Percentiles rank a stretch among this genome's conserved stretches.
Conservation (phyloP, 192 early-diverging fungal species). For the Coemansia sp. region DNA sequence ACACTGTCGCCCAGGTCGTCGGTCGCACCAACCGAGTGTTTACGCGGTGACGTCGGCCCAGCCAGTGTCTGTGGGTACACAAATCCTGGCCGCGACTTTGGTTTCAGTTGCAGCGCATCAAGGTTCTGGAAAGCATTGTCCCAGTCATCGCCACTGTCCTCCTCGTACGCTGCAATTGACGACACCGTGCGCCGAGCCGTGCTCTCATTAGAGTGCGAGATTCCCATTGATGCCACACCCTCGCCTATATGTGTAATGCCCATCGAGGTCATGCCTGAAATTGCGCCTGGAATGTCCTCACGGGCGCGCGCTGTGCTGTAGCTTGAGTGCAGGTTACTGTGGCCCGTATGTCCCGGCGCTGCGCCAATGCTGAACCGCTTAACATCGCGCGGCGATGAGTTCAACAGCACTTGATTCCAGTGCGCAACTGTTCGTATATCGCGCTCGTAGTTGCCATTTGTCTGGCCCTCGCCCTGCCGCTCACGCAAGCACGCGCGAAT, state of each 20-base stretch:
- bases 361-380: slow-evolving; percentile 43
- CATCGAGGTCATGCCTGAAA: slow-evolving; percentile 51
- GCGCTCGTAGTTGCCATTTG: slow-evolving; percentile 41
- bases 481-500: slow-evolving; percentile 41
- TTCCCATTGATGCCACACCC: slow-evolving; percentile 53
- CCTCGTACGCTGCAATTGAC: slow-evolving; percentile 53
- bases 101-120: slow-evolving; percentile 43
- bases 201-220: slow-evolving; percentile 46
- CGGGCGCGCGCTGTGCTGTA: slow-evolving; percentile 40
- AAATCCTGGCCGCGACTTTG: slow-evolving; percentile 21
- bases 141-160: slow-evolving; percentile 56
- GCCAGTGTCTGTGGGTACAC: slow-evolving; percentile 45
- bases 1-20: slow-evolving; percentile 21
- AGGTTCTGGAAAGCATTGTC: slow-evolving; percentile 55
- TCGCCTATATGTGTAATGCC: slow-evolving; percentile 28
- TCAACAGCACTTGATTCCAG: slow-evolving; percentile 53
- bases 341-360: slow-evolving; percentile 20
- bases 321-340: slow-evolving; percentile 38
- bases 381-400: slow-evolving; percentile 54
- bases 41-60: slow-evolving; percentile 41
- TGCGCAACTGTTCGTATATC: slow-evolving; percentile 51
- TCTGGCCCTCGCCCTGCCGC: slow-evolving; percentile 38
- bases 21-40: slow-evolving; percentile 39
- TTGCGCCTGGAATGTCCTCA: slow-evolving; percentile 47
- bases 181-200: slow-evolving; percentile 49